Conservation (phyloP, 106 monocot species). For the Acorus gramineus region DNA sequence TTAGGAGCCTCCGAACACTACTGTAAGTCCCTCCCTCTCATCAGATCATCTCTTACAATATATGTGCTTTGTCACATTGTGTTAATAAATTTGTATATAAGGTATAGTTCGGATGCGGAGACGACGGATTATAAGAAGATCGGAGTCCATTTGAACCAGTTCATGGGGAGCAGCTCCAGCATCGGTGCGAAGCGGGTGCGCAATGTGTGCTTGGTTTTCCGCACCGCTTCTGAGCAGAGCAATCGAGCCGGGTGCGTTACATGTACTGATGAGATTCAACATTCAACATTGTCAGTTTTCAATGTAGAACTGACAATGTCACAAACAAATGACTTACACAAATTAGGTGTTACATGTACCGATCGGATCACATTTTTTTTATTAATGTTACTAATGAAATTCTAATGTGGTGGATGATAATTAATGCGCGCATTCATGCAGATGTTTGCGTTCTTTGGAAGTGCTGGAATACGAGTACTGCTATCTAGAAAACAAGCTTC, state of each 20-base stretch:
- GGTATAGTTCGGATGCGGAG: constrained; percentile 18
- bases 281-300: too few species aligned
- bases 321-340: too few species aligned
- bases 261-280: too few species aligned
- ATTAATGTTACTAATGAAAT: too few species aligned
- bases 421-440: too few species aligned
- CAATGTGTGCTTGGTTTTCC: constrained; percentile 25
- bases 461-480: constrained; percentile 27
- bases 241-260: constrained; percentile 19
- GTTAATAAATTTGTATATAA: background rate
- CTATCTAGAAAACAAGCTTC: constrained; percentile 16
- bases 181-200: constrained; percentile 31
- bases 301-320: too few species aligned
- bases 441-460: constrained; percentile 17
- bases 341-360: too few species aligned
- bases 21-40: constrained; percentile 14
- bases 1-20: constrained; percentile 17
- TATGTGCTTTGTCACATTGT: background rate
- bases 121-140: constrained; percentile 26
- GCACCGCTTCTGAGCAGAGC: constrained; percentile 24
- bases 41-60: background rate
- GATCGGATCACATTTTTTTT: background rate
- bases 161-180: constrained; percentile 47
- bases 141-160: constrained; percentile 23
- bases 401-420: too few species aligned